Conservation (phyloP, 352 stramenopile species). For the Phytophthora palmivora region DNA sequence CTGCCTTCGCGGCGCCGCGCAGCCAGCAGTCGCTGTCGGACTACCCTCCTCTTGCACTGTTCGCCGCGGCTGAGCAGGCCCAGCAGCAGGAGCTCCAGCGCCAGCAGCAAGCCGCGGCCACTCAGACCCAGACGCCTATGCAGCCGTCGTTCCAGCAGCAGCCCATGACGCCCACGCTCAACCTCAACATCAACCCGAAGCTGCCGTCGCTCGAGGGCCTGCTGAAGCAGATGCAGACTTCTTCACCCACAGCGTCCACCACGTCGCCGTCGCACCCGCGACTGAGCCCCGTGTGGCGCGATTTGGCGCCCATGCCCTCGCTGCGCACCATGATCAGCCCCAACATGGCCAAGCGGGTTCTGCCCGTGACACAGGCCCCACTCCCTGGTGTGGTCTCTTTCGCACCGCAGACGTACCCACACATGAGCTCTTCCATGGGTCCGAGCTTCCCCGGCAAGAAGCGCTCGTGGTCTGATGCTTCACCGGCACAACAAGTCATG, state of each 20-base stretch:
- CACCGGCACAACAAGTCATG: constrained; percentile 16
- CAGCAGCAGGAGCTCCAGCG: constrained; percentile 35
- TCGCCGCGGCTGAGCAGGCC: constrained; percentile 34
- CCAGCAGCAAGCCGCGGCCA: constrained; percentile 29
- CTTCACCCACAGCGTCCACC: constrained; percentile 22
- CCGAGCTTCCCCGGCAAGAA: constrained; percentile 38
- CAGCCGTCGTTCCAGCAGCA: constrained; percentile 12
- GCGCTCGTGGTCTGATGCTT: constrained; percentile 40
- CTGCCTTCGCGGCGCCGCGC: constrained; percentile 32
- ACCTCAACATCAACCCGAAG: constrained; percentile 47
- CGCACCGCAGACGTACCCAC: constrained; percentile 18
- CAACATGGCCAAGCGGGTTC: constrained; percentile 39
- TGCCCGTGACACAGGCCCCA: constrained; percentile 14
- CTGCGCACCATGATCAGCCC: constrained; percentile 66
- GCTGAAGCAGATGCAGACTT: constrained; percentile 72
- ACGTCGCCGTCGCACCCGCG: constrained; percentile 20
- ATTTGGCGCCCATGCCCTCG: constrained; percentile 44
- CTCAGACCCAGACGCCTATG: constrained; percentile 11
- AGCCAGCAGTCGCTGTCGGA: constrained; percentile 41
- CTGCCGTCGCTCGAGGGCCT: constrained; percentile 70
- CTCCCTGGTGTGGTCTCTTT: constrained; percentile 22
- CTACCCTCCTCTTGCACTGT: constrained; percentile 34
- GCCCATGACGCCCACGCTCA: constrained; percentile 14
- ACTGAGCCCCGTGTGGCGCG: constrained; percentile 40
- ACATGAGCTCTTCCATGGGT: constrained; percentile 30